Evolutionary conservation across 1,284 basidiomycete genomes (phyloP).

Genomic region (Clitocybe nebularis): DNA sequence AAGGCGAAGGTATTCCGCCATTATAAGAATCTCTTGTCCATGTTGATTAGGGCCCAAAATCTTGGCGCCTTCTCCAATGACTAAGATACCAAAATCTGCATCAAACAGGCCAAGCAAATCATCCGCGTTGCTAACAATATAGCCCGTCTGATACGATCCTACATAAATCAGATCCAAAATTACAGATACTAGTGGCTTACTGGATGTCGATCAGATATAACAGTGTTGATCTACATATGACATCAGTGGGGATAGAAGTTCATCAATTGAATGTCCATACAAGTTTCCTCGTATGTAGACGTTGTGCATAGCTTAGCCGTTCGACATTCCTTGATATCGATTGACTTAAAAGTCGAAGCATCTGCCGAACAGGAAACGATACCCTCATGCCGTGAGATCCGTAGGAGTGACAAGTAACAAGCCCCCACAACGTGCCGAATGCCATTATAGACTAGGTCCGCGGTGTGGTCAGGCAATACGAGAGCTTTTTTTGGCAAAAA

Average conservation of each 20-base stretch:
- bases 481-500: not conserved
- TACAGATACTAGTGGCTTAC: conserved; percentile 20
- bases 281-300: conserved; percentile 77
- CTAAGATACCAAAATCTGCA: conserved; percentile 81
- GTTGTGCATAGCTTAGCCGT: conserved; percentile 75
- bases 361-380: conserved; percentile 81
- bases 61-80: conserved; percentile 85
- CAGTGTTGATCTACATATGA: conserved; percentile 64
- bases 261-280: conserved; percentile 32
- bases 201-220: conserved; percentile 70
- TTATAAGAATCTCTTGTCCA: conserved; percentile 82
- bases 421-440: conserved; percentile 82
- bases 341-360: conserved; percentile 78
- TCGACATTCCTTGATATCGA: conserved; percentile 85
- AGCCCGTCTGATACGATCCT: conserved; percentile 59
- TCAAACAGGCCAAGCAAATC: conserved; percentile 82
- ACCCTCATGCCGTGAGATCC: conserved; percentile 78
- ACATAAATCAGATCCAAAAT: not conserved
- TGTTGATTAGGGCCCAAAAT: conserved; percentile 78
- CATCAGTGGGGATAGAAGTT: conserved; percentile 5
- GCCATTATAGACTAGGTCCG: conserved; percentile 70
- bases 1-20: conserved; percentile 82
- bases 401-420: conserved; percentile 84
- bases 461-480: too few relatives aligned
- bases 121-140: conserved; percentile 85